phyloP scores from a whole-genome alignment of 345 rosid genomes.

The Acer campestre region DNA sequence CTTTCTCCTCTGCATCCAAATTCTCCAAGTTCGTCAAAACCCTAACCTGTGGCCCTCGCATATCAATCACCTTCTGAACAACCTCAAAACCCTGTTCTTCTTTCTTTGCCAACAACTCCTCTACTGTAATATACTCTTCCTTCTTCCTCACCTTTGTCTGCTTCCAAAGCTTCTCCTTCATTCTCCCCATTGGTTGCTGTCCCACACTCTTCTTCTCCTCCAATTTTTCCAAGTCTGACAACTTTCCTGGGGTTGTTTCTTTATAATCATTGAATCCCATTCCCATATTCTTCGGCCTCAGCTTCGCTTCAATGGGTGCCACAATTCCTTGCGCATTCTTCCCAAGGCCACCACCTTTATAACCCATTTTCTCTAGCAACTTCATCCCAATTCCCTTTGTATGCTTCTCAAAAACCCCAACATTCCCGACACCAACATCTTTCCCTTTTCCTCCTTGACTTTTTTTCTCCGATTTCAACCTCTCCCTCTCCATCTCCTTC shows the following conservation, averaged over 20 bases:
- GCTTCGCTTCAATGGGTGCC: conserved; percentile 76
- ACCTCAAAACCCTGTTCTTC: conserved; percentile 77
- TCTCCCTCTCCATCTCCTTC: conserved; percentile 61
- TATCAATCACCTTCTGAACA: conserved; percentile 86
- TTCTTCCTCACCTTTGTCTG: conserved; percentile 45
- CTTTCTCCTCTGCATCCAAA: conserved; percentile 87
- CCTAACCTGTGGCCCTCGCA: conserved; percentile 91
- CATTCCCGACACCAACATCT: conserved; percentile 45
- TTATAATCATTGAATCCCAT: conserved; percentile 88
- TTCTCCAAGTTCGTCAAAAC: conserved; percentile 88
- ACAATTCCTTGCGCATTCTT: conserved; percentile 86
- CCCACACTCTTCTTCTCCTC: conserved; percentile 62
- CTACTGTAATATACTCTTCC: conserved; percentile 58
- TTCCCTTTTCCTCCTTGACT: conserved; percentile 49
- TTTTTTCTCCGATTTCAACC: conserved; percentile 58
- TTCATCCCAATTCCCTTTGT: conserved; percentile 84
- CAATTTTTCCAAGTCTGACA: conserved; percentile 43
- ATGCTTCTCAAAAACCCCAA: conserved; percentile 72
- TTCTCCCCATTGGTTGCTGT: conserved; percentile 37
- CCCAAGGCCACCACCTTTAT: conserved; percentile 88
- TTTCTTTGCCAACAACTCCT: conserved; percentile 75
- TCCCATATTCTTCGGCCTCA: conserved; percentile 94
- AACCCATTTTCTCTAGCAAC: conserved; percentile 92
- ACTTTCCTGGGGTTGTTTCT: conserved; percentile 48
- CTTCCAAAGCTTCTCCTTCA: conserved; percentile 69